Evolutionary conservation across 192 early-diverging fungal species (phyloP), one percentile per base, ranked within the genome.

Genomic region (Mortierella antarctica): DNA sequence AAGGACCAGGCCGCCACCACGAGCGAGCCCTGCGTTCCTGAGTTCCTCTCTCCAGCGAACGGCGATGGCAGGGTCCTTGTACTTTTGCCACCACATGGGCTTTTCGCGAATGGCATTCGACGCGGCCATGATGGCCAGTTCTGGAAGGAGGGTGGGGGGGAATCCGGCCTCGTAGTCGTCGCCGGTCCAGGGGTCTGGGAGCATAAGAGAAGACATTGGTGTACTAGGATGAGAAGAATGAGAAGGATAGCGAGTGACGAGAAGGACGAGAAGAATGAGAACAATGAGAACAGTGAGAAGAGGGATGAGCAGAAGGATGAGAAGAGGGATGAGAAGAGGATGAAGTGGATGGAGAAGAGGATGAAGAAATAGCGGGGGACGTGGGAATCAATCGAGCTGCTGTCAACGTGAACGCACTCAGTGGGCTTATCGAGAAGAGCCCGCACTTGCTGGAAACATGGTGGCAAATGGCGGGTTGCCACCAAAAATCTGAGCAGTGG

Each of bases 101-200:
- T 84, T 82, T n/a, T 71, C 70, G 17, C 82, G 79, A 23, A 87
- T 83, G 20, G 66, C 59, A 31, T 74, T 67, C 4, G 72, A 74
- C 5, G 65, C 72, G 1, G 62, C 64, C 23, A 21, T 58, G 55
- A 74, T 65, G 20, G 55, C 40, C 46, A 74, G 48, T 44, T 74
- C 72, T 7, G 57, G 39, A 8, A 66, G 41, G 56, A 74, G 64
- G 13, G 72, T 74, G 72, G 61, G 49, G 2, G 55, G 63, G 50
- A 74, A 74, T 20, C 72, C 72, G 6, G 57, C 40, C 15, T 66
- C 64, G 50, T 74, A 74, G 7, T 74, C 64, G 21, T 74, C 72
- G 6, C 64, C 57, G 2, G 64, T 74, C 63, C 63, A 74, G 12
- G 72, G 72, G 23, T 66, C n/a, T 4, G 72, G 72, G 46, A 70